A percentile compares a stretch with the other conserved stretches of the same genome.
Evolutionary conservation across 352 stramenopile species (phyloP).

Genomic region (Globisporangium orthogonon): DNA sequence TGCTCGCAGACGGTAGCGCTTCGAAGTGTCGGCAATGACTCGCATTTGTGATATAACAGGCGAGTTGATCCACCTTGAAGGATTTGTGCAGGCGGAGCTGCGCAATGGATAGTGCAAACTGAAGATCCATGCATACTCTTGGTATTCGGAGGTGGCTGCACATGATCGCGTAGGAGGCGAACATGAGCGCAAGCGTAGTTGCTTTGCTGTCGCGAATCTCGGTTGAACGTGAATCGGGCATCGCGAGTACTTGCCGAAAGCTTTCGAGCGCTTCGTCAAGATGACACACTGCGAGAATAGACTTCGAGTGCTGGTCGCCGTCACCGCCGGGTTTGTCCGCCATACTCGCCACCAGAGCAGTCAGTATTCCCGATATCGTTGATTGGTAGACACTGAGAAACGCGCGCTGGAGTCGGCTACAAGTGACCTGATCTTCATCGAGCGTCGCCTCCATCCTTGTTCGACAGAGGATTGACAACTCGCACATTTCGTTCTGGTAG

Average conservation of each 20-base stretch:
- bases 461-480: not conserved
- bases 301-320: not conserved
- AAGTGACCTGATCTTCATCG: not conserved
- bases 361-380: not conserved
- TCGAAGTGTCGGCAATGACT: not conserved
- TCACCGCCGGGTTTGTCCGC: not conserved
- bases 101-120: slow-evolving; percentile 5
- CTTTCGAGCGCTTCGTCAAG: not conserved
- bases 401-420: not conserved
- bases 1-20: not conserved
- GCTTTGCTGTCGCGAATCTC: not conserved
- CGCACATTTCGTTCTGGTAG: slow-evolving; percentile 11
- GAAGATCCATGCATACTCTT: slow-evolving; percentile 19
- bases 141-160: slow-evolving; percentile 18
- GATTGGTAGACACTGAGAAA: slow-evolving; percentile 2
- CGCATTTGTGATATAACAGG: not conserved
- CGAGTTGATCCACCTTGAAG: not conserved
- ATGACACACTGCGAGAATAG: not conserved
- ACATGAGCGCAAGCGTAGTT: slow-evolving; percentile 12
- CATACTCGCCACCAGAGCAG: not conserved
- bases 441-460: not conserved
- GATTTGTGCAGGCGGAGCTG: not conserved
- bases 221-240: not conserved
- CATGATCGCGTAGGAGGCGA: slow-evolving; percentile 17
- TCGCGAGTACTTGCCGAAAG: not conserved